phyloP scores from a whole-genome alignment of 2,329 filamentous ascomycete genomes.

The Fusarium veterinarium region DNA sequence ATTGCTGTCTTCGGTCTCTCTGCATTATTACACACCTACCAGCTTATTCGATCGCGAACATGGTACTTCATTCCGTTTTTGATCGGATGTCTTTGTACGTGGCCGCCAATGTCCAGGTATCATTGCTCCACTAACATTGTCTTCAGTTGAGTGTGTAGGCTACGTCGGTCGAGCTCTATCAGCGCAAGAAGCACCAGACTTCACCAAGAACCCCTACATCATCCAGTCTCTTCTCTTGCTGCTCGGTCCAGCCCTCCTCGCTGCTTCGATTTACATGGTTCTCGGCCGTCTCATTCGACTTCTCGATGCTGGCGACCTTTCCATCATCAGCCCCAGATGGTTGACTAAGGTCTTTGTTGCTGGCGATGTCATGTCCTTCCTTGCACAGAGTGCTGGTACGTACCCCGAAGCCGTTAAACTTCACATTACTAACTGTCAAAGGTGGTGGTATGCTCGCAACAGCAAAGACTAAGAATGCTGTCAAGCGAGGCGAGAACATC shows the following conservation, averaged over 20 bases:
- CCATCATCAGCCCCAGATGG: conserved; percentile 57
- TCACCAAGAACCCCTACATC: conserved; percentile 52
- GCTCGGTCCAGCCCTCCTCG: conserved; percentile 56
- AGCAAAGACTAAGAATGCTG: conserved; percentile 41
- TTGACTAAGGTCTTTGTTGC: conserved; percentile 63
- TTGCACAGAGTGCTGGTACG: conserved; percentile 46
- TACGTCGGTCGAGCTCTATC: conserved; percentile 64
- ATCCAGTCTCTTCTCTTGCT: conserved; percentile 53
- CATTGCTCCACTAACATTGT: neutral
- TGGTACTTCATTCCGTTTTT: conserved; percentile 66
- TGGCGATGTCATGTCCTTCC: conserved; percentile 62
- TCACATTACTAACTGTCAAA: conserved; percentile 1
- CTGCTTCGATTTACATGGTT: conserved; percentile 61
- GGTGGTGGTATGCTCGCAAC: conserved; percentile 44
- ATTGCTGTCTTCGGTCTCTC: conserved; percentile 54
- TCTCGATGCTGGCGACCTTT: conserved; percentile 53
- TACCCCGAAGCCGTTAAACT: neutral
- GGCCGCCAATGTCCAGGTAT: too few species aligned
- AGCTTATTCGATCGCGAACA: conserved; percentile 54
- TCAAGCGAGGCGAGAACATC: conserved; percentile 57
- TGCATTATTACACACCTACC: conserved; percentile 53
- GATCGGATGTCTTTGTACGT: conserved; percentile 63
- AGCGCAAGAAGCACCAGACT: conserved; percentile 52
- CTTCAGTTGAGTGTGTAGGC: conserved; percentile 45
- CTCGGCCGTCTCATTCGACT: conserved; percentile 55